These are phyloP conservation scores for Chalciporus piperatoides DNA, from an alignment of 1,284 basidiomycete genomes.

Conservation along the genomic window DNA sequence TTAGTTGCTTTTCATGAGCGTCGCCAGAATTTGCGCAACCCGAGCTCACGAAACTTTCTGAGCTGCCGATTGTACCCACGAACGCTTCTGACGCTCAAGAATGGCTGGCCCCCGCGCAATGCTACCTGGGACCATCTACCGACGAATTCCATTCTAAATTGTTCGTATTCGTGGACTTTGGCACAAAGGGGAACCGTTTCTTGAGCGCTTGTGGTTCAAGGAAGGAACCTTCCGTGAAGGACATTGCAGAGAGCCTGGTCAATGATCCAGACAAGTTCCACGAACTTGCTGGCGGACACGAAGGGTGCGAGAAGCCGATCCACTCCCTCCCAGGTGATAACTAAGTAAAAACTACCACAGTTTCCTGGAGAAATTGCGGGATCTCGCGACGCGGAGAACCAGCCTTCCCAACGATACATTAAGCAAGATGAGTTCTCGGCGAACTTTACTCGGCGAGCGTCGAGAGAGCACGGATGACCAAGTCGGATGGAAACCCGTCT, in stretches of 20 bases:
- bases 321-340: background rate
- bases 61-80: slow-evolving; percentile 10
- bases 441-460: background rate
- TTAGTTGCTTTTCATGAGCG: too few relatives aligned
- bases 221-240: slow-evolving; percentile 44
- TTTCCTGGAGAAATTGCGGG: background rate
- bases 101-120: slow-evolving; percentile 1
- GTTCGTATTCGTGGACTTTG: slow-evolving; percentile 89
- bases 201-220: slow-evolving; percentile 84
- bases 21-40: slow-evolving; percentile 3
- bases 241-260: slow-evolving; percentile 46
- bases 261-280: slow-evolving; percentile 9
- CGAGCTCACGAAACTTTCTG: background rate
- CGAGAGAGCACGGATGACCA: background rate
- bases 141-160: slow-evolving; percentile 50
- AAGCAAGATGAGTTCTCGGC: background rate
- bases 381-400: background rate
- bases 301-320: slow-evolving; percentile 1
- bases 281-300: background rate
- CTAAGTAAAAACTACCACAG: background rate
- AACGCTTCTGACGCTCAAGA: background rate
- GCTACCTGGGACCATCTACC: slow-evolving; percentile 5
- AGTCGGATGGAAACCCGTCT: background rate
- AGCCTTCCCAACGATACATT: background rate
- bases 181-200: slow-evolving; percentile 74